Conservation (phyloP, 345 rosid genomes). For the Eucalyptus sp. region DNA sequence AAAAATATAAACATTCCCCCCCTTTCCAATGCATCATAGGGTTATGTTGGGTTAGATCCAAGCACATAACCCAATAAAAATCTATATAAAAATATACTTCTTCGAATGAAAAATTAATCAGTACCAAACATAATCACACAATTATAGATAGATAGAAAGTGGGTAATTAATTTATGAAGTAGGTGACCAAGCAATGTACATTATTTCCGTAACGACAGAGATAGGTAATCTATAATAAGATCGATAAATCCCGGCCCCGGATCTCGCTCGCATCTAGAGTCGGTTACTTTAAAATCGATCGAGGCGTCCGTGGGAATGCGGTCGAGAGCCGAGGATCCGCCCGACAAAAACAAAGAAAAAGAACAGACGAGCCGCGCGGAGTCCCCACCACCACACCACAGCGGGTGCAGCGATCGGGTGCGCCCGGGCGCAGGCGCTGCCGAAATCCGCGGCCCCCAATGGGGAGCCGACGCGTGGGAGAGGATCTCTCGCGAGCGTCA, state of each 20-base stretch:
- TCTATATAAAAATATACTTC: too few species aligned
- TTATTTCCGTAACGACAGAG: neutral
- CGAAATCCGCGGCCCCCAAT: neutral
- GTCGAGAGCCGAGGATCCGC: neutral
- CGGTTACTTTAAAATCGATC: neutral
- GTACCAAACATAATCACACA: fast-evolving
- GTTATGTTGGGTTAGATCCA: neutral
- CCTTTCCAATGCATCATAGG: neutral
- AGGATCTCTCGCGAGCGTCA: neutral
- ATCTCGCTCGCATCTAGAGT: neutral
- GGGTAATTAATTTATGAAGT: neutral
- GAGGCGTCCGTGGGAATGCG: neutral
- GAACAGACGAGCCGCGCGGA: neutral
- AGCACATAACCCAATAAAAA: neutral
- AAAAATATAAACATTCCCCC: neutral
- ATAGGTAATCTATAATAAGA: neutral
- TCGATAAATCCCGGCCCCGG: neutral
- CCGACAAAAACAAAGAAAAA: neutral
- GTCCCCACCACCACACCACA: neutral
- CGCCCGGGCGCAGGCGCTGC: neutral
- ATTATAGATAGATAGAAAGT: neutral
- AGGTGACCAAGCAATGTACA: neutral
- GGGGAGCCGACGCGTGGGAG: neutral
- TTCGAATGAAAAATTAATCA: fast-evolving
- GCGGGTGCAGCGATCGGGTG: neutral